phyloP scores from a whole-genome alignment of 2,329 filamentous ascomycete species.

The Scedosporium apiospermum region DNA sequence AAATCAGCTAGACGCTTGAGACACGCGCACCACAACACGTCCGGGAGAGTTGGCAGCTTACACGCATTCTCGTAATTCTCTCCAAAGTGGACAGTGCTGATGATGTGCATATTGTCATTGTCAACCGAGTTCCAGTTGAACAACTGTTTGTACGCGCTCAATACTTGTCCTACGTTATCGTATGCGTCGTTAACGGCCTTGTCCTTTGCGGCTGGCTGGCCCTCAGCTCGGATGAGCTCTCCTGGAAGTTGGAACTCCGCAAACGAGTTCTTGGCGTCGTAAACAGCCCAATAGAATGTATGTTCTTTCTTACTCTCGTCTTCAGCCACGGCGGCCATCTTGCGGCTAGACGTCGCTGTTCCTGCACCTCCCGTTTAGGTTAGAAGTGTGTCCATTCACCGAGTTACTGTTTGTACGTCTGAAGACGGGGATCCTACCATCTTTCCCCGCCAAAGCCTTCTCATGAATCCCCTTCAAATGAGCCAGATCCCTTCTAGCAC shows the following conservation, averaged over 20 bases:
- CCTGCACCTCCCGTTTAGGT: not conserved
- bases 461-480: conserved; percentile 24
- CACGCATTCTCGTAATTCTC: conserved; percentile 41
- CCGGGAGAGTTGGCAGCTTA: conserved; percentile 15
- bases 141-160: conserved; percentile 38
- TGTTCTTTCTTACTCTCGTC: conserved; percentile 13
- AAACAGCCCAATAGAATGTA: conserved; percentile 30
- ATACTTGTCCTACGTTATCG: conserved; percentile 38
- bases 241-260: conserved; percentile 31
- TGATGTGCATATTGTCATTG: conserved; percentile 37
- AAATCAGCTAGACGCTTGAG: not conserved
- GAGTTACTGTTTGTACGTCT: not conserved
- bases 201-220: conserved; percentile 28
- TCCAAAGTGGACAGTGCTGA: conserved; percentile 44
- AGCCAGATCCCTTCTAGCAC: conserved; percentile 27
- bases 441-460: conserved; percentile 8
- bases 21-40: not conserved
- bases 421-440: not conserved
- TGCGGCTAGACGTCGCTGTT: conserved; percentile 11
- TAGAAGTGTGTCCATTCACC: not conserved
- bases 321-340: conserved; percentile 5
- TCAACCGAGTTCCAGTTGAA: conserved; percentile 44
- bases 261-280: conserved; percentile 28
- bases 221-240: conserved; percentile 30
- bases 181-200: conserved; percentile 37